Conservation (phyloP, 495 filamentous ascomycete species). For the Trichoderma reesei region DNA sequence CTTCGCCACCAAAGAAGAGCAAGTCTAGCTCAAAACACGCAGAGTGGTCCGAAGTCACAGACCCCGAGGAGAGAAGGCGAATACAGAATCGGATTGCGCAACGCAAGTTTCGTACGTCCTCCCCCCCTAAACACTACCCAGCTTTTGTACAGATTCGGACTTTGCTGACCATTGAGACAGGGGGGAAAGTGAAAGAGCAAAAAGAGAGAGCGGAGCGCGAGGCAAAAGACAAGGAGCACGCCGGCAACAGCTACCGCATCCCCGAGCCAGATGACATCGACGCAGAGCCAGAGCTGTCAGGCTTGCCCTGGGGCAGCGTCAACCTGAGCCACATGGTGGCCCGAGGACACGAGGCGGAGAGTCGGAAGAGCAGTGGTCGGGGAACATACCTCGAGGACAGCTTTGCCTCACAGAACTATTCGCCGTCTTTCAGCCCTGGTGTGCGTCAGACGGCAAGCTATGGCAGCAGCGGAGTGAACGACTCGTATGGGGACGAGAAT, state of each 20-base stretch:
- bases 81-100: slow-evolving; percentile 54
- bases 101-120: slow-evolving; percentile 47
- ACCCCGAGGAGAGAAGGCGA: slow-evolving; percentile 48
- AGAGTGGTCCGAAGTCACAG: slow-evolving; percentile 51
- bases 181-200: slow-evolving; percentile 49
- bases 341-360: slow-evolving; percentile 40
- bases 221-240: slow-evolving; percentile 44
- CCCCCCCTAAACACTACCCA: slow-evolving; percentile 2
- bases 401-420: not conserved
- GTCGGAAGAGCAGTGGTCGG: slow-evolving; percentile 21
- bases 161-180: slow-evolving; percentile 24
- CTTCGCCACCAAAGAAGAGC: not conserved
- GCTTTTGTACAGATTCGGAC: not conserved
- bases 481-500: not conserved
- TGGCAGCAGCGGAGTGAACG: slow-evolving; percentile 23
- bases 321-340: slow-evolving; percentile 46
- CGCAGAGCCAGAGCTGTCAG: slow-evolving; percentile 40
- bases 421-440: not conserved
- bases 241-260: slow-evolving; percentile 45
- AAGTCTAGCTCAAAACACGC: slow-evolving; percentile 27
- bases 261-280: slow-evolving; percentile 42
- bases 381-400: slow-evolving; percentile 14
- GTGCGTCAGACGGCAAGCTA: not conserved
- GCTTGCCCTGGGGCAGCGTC: slow-evolving; percentile 55
- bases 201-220: slow-evolving; percentile 49